Evolutionary conservation across 2,329 filamentous ascomycete species (phyloP).

Genomic region (Clonostachys sp.): DNA sequence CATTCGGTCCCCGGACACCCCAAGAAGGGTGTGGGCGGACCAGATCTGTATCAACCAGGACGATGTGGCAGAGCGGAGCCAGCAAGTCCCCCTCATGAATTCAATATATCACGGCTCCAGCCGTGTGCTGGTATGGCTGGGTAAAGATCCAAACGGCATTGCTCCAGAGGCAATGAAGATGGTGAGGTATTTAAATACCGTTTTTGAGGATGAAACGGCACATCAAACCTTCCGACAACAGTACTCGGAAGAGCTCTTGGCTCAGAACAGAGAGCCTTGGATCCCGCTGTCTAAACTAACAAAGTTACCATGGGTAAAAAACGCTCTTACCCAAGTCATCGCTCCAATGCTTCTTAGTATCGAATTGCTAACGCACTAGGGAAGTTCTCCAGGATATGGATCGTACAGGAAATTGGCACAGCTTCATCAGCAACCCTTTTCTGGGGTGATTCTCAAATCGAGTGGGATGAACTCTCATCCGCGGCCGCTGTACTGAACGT

Average conservation of each 20-base stretch:
- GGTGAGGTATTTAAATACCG: constrained; percentile 15
- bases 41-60: constrained; percentile 34
- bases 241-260: constrained; percentile 19
- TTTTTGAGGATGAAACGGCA: constrained; percentile 20
- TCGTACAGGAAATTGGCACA: constrained; percentile 29
- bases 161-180: constrained; percentile 18
- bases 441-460: constrained; percentile 23
- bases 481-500: constrained; percentile 23
- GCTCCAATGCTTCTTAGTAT: not conserved
- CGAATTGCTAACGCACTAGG: not conserved
- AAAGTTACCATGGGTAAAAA: constrained; percentile 23
- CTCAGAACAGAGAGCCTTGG: constrained; percentile 19
- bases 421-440: constrained; percentile 21
- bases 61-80: constrained; percentile 23
- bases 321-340: not conserved
- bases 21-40: constrained; percentile 29
- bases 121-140: constrained; percentile 28
- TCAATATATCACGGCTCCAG: constrained; percentile 24
- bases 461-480: constrained; percentile 22
- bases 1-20: constrained; percentile 13
- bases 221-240: constrained; percentile 17
- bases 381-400: constrained; percentile 28
- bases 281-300: constrained; percentile 22
- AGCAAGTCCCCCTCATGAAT: constrained; percentile 31
- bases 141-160: constrained; percentile 16